phyloP scores from a whole-genome alignment of 2,329 filamentous ascomycete genomes.

The Aureobasidium sp. region DNA sequence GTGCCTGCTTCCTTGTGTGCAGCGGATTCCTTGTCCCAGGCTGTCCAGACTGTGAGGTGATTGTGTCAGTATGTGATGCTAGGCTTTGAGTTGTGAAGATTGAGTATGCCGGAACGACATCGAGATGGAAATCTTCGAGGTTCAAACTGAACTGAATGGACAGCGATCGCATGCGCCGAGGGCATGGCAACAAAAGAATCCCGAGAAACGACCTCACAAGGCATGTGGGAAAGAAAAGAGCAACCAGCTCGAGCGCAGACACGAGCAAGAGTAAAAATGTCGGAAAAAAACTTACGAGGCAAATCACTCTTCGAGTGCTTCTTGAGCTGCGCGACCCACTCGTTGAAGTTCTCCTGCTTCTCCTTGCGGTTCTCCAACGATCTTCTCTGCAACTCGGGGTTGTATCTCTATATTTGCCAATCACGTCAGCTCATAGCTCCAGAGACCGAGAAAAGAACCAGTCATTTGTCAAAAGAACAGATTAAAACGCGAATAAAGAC shows the following conservation, averaged over 20 bases:
- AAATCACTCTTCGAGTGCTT: constrained; percentile 86
- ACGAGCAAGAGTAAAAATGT: no score
- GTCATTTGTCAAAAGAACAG: no score
- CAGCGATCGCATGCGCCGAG: background rate
- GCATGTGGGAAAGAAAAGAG: background rate
- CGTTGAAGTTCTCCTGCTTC: constrained; percentile 77
- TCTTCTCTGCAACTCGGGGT: constrained; percentile 84
- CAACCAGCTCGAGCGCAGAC: background rate
- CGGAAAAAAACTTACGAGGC: constrained; percentile 56
- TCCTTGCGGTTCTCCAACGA: constrained; percentile 71
- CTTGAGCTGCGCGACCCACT: constrained; percentile 77
- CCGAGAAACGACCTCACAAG: background rate
- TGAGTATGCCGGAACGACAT: background rate
- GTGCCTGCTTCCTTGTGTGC: constrained; percentile 20
- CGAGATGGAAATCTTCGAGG: background rate
- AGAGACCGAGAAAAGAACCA: background rate
- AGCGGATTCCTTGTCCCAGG: constrained; percentile 27
- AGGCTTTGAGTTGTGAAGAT: background rate
- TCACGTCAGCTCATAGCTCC: constrained; percentile 1
- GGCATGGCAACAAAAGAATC: no score
- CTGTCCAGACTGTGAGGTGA: constrained; percentile 26
- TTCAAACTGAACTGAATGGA: no score
- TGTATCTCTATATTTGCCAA: constrained; percentile 56
- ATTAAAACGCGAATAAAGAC: background rate
- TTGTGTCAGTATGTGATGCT: background rate